phyloP scores from a whole-genome alignment of 225 moss, liverwort and hornwort species.

The Climacium dendroides region DNA sequence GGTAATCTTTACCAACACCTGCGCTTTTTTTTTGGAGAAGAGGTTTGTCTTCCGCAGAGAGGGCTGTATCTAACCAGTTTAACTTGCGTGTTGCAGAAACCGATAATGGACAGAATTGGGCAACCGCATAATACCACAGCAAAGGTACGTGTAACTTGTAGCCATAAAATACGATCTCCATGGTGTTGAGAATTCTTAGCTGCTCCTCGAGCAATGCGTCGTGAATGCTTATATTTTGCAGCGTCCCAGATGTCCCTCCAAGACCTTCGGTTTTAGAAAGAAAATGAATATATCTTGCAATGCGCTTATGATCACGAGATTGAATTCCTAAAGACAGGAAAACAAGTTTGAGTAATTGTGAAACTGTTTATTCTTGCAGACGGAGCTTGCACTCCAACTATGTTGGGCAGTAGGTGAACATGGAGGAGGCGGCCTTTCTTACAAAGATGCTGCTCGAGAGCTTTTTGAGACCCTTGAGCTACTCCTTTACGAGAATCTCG shows the following conservation, averaged over 20 bases:
- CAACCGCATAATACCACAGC: conserved; percentile 64
- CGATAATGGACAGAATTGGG: conserved; percentile 91
- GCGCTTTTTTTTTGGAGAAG: not conserved
- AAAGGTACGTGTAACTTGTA: conserved; percentile 37
- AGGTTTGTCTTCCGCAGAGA: not conserved
- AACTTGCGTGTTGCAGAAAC: conserved; percentile 52
- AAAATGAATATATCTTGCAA: not conserved
- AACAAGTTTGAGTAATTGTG: not conserved
- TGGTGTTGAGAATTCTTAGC: not conserved
- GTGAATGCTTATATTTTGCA: not conserved
- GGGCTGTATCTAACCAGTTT: not conserved
- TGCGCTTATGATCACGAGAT: not conserved
- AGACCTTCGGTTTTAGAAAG: not conserved
- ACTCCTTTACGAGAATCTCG: conserved; percentile 92
- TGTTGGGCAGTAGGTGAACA: conserved; percentile 99
- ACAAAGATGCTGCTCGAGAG: conserved; percentile 81
- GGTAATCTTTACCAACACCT: conserved; percentile 7
- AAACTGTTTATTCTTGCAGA: conserved; percentile 24
- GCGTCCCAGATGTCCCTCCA: not conserved
- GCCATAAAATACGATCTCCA: not conserved
- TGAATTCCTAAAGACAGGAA: not conserved
- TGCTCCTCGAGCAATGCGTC: not conserved
- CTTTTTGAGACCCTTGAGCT: conserved; percentile 95
- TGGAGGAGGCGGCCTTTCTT: conserved; percentile 72
- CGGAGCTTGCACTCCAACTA: conserved; percentile 81